Conservation (phyloP, 1,139 yeast species). For the Yarrowia galli region DNA sequence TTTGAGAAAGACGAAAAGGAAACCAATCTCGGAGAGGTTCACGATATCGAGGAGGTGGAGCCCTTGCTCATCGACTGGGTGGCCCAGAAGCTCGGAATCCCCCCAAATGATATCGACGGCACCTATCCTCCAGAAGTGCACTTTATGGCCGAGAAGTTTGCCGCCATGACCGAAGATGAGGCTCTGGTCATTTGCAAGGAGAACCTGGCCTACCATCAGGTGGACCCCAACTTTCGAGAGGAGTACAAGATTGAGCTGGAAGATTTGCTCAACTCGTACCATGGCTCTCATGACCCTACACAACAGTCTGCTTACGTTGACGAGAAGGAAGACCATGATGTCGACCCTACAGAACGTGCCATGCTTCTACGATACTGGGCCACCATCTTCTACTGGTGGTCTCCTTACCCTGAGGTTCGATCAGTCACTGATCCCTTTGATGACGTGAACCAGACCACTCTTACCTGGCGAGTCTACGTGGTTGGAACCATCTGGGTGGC, state of each 20-base stretch:
- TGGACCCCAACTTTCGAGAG: slow-evolving; percentile 61
- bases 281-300: slow-evolving; percentile 17
- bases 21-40: slow-evolving; percentile 24
- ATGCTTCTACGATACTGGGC: slow-evolving; percentile 31
- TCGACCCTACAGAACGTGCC: slow-evolving; percentile 18
- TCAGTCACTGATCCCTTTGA: slow-evolving; percentile 63
- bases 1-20: slow-evolving; percentile 36
- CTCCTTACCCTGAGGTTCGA: slow-evolving; percentile 69
- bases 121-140: slow-evolving; percentile 15
- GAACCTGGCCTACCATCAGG: slow-evolving; percentile 54
- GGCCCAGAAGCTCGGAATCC: slow-evolving; percentile 19
- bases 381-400: slow-evolving; percentile 30
- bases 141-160: slow-evolving; percentile 48
- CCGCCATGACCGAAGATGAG: slow-evolving; percentile 53
- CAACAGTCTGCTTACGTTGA: slow-evolving; percentile 29
- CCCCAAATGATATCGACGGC: slow-evolving; percentile 16
- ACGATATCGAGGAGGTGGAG: slow-evolving; percentile 30
- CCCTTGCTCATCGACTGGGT: slow-evolving; percentile 21
- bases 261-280: slow-evolving; percentile 28
- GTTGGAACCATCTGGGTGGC: slow-evolving; percentile 64
- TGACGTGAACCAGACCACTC: slow-evolving; percentile 52
- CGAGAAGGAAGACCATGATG: slow-evolving; percentile 22
- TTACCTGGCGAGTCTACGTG: slow-evolving; percentile 64
- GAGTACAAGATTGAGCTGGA: slow-evolving; percentile 15
- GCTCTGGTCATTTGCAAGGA: slow-evolving; percentile 55